Conservation (phyloP, 2,329 filamentous ascomycete genomes). For the Diaporthe velutina region DNA sequence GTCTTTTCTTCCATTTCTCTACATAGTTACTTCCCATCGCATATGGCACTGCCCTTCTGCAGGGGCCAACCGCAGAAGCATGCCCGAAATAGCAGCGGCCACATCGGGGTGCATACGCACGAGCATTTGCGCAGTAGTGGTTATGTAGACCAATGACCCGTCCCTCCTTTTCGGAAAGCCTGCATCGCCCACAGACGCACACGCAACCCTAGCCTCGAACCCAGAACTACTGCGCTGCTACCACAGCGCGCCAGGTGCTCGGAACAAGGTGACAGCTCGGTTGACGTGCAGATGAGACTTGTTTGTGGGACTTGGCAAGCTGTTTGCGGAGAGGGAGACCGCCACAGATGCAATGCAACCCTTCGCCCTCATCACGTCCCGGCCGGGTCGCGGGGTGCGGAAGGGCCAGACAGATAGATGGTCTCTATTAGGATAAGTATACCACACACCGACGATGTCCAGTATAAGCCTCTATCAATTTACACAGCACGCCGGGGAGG, state of each 20-base stretch:
- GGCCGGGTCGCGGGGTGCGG: not conserved
- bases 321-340: not conserved
- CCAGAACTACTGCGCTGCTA: conserved; percentile 12
- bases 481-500: not conserved
- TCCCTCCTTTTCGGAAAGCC: not conserved
- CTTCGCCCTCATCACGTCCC: conserved; percentile 11
- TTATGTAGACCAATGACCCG: not conserved
- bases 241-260: conserved; percentile 16
- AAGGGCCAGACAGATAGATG: not conserved
- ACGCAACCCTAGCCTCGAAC: conserved; percentile 14
- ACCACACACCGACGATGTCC: not conserved
- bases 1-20: not conserved
- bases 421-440: not conserved
- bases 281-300: conserved; percentile 30
- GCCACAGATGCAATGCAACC: conserved; percentile 24
- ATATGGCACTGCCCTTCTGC: conserved; percentile 11
- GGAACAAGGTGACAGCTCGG: conserved; percentile 23
- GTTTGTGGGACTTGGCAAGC: conserved; percentile 16
- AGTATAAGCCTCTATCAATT: not conserved
- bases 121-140: not conserved
- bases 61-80: not conserved
- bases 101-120: not conserved
- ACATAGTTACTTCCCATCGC: not conserved
- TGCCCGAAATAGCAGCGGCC: conserved; percentile 24
- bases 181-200: conserved; percentile 21